Conservation (phyloP, 441 rosid species). For the Daphne laureola region DNA sequence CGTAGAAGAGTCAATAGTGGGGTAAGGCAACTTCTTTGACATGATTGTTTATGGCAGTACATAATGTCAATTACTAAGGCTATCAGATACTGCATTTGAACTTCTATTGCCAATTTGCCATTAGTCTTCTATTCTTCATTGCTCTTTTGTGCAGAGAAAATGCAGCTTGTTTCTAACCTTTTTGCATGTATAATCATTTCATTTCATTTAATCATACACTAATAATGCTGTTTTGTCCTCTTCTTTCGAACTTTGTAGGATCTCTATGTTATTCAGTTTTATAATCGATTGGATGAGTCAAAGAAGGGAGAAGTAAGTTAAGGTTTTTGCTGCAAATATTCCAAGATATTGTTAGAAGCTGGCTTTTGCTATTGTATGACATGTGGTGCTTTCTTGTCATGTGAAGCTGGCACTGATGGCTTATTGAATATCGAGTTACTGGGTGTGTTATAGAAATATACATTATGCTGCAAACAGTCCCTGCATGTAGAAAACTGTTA, state of each 20-base stretch:
- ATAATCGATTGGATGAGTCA: slow-evolving; percentile 66
- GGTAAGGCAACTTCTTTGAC: slow-evolving; percentile 31
- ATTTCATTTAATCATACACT: too few relatives aligned
- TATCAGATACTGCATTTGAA: neutral
- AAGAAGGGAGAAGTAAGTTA: slow-evolving; percentile 86
- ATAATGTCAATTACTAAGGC: too few relatives aligned
- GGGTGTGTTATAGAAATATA: too few relatives aligned
- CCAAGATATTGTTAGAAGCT: neutral
- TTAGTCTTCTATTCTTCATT: neutral
- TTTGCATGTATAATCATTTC: too few relatives aligned
- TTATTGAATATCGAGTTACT: too few relatives aligned
- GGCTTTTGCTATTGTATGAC: neutral
- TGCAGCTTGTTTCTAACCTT: too few relatives aligned
- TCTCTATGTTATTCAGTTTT: slow-evolving; percentile 59
- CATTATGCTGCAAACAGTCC: too few relatives aligned
- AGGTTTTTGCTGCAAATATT: neutral
- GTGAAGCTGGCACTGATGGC: too few relatives aligned
- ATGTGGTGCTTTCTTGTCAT: too few relatives aligned
- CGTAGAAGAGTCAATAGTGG: slow-evolving; percentile 57
- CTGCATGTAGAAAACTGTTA: too few relatives aligned
- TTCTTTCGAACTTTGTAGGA: slow-evolving; percentile 42
- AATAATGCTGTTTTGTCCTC: slow-evolving; percentile 1
- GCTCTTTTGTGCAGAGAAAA: neutral
- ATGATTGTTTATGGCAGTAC: neutral
- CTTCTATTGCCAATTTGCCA: neutral